Evolutionary conservation across 331 rosid genomes (phyloP).

Genomic region (Quercus tomentella): DNA sequence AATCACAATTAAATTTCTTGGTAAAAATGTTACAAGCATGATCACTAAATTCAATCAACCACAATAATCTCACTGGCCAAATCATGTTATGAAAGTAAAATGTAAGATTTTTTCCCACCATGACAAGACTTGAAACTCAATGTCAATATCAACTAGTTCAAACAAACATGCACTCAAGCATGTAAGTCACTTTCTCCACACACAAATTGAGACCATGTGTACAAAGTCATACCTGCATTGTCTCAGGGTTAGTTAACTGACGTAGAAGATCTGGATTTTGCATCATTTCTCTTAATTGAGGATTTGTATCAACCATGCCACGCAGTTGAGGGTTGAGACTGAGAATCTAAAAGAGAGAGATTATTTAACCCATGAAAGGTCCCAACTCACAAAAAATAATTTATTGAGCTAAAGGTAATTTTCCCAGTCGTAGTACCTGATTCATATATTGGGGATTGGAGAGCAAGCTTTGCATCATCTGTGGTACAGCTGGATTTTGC

Average conservation of each 20-base stretch:
- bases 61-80: background rate
- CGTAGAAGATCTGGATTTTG: constrained; percentile 64
- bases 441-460: constrained; percentile 58
- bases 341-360: constrained; percentile 30
- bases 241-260: constrained; percentile 56
- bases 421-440: constrained; percentile 32
- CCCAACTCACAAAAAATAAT: background rate
- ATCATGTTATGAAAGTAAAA: too few relatives aligned
- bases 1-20: background rate
- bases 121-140: background rate
- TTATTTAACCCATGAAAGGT: constrained; percentile 1
- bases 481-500: constrained; percentile 60
- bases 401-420: background rate
- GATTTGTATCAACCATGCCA: constrained; percentile 47
- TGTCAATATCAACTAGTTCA: background rate
- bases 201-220: background rate
- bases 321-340: constrained; percentile 51
- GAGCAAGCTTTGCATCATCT: constrained; percentile 63
- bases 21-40: background rate
- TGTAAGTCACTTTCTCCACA: background rate
- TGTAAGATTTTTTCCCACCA: background rate
- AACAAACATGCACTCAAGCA: background rate
- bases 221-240: constrained; percentile 42
- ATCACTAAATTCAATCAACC: background rate
- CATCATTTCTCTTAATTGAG: constrained; percentile 70